Percentiles rank a stretch among this genome's conserved stretches.
These are phyloP conservation scores for Aureobasidium sp. DNA, from an alignment of 2,329 filamentous ascomycete genomes.

Conservation along the genomic window DNA sequence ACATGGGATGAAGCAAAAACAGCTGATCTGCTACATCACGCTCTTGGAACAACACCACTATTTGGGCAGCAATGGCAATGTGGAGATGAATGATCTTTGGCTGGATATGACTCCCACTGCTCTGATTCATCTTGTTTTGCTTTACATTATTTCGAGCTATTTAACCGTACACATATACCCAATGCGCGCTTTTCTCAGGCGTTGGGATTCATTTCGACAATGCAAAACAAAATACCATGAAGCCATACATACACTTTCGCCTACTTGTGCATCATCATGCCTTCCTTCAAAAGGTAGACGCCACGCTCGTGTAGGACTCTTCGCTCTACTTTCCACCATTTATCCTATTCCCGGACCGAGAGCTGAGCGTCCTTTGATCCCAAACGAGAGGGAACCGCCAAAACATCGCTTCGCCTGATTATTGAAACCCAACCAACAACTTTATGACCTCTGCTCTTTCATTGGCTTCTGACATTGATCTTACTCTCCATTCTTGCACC, in stretches of 20 bases:
- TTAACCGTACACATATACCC: slow-evolving; percentile 10
- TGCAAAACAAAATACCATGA: neutral
- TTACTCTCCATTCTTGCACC: neutral
- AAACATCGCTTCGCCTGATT: neutral
- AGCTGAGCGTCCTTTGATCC: neutral
- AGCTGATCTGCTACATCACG: no score
- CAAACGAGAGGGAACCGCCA: neutral
- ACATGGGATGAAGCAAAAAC: neutral
- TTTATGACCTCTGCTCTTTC: neutral
- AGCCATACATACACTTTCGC: neutral
- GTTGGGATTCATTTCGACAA: slow-evolving; percentile 1
- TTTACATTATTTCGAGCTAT: neutral
- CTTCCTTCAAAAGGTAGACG: neutral
- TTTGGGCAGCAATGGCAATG: neutral
- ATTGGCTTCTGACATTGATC: neutral
- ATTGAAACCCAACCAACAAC: neutral
- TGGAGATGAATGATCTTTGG: neutral
- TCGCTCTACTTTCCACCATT: neutral
- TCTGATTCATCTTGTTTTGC: neutral
- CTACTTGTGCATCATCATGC: neutral
- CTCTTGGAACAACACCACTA: neutral
- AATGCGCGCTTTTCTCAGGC: slow-evolving; percentile 6
- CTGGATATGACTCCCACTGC: neutral
- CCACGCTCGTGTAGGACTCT: neutral
- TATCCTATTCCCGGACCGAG: neutral